Percentiles rank a stretch among this genome's conserved stretches.
These are phyloP conservation scores for Phialocephala subalpina DNA, from an alignment of 2,329 filamentous ascomycete species.

Conservation along the genomic window DNA sequence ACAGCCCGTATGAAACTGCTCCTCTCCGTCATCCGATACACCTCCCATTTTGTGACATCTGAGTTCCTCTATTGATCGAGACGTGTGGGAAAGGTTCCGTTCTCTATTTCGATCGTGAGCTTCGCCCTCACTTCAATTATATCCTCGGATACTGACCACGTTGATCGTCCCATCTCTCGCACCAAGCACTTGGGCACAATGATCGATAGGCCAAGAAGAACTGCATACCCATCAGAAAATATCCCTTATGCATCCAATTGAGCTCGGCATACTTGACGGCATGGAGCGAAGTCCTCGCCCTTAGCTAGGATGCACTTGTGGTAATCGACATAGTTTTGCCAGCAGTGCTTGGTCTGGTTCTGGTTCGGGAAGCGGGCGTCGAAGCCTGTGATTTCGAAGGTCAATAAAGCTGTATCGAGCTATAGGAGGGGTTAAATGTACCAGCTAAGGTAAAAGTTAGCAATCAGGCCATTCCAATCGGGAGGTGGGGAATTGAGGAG, in stretches of 20 bases:
- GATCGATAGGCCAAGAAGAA: constrained; percentile 98
- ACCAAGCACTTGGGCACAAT: constrained; percentile 95
- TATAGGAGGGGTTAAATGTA: constrained; percentile 46
- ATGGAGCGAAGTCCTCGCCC: constrained; percentile 97
- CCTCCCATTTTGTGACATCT: constrained; percentile 2
- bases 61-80: constrained; percentile 57
- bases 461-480: constrained; percentile 42
- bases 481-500: constrained; percentile 32
- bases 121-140: neutral
- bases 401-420: constrained; percentile 30
- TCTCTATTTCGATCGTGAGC: constrained; percentile 55
- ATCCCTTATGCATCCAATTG: constrained; percentile 44
- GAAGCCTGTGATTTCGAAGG: constrained; percentile 71
- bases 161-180: constrained; percentile 95
- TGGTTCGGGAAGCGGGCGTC: constrained; percentile 98
- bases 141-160: constrained; percentile 71
- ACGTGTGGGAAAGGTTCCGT: constrained; percentile 72
- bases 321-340: constrained; percentile 99
- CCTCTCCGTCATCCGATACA: constrained; percentile 27
- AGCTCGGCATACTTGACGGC: constrained; percentile 80
- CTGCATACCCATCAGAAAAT: constrained; percentile 56
- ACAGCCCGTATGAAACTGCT: constrained; percentile 35
- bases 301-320: constrained; percentile 99
- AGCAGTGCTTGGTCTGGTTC: constrained; percentile 99
- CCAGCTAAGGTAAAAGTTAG: constrained; percentile 56